These are phyloP conservation scores for Raphanus raphanistrum DNA, from an alignment of 345 rosid species.

Conservation along the genomic window DNA sequence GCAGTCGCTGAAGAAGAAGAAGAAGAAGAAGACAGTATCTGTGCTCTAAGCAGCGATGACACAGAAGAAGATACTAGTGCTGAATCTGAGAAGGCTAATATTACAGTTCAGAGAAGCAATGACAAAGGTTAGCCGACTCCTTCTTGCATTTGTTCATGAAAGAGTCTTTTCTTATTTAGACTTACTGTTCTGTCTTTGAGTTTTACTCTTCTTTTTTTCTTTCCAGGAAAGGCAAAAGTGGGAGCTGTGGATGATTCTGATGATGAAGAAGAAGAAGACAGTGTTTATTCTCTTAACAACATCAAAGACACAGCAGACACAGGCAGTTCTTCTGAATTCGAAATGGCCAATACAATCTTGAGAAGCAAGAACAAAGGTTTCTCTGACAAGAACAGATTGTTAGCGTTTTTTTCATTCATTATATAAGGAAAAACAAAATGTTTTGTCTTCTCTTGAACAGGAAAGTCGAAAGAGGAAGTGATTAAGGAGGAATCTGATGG, in stretches of 20 bases:
- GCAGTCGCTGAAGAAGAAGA: background rate
- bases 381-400: background rate
- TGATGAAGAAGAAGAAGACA: background rate
- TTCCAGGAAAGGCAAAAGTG: slow-evolving; percentile 22
- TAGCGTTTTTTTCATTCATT: background rate
- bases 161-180: background rate
- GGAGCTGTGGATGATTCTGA: slow-evolving; percentile 19
- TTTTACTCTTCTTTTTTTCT: background rate
- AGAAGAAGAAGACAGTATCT: background rate
- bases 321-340: slow-evolving; percentile 3
- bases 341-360: background rate
- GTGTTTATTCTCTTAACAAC: background rate
- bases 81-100: background rate
- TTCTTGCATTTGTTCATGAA: background rate
- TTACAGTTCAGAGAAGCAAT: background rate
- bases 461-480: slow-evolving; percentile 17
- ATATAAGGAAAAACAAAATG: background rate
- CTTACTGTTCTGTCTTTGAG: background rate
- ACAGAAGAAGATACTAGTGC: background rate
- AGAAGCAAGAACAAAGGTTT: slow-evolving; percentile 21
- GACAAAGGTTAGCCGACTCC: slow-evolving; percentile 4
- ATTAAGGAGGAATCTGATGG: slow-evolving; percentile 22
- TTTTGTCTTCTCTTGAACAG: slow-evolving; percentile 10
- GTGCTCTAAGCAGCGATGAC: slow-evolving; percentile 8
- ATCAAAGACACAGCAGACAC: background rate